Conservation (phyloP, 106 monocot genomes). For the Dendrobium catenatum region DNA sequence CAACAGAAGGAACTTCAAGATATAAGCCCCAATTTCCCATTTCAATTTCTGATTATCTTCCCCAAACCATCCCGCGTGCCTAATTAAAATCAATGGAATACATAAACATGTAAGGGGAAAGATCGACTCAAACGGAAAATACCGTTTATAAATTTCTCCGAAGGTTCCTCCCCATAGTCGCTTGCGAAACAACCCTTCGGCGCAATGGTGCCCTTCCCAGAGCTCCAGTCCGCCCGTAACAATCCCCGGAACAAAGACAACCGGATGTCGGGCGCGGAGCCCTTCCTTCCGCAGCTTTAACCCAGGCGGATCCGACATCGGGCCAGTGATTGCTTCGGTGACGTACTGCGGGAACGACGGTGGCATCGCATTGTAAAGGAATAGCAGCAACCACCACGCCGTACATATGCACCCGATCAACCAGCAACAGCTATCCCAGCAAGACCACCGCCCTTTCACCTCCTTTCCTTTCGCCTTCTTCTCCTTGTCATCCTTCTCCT, state of each 20-base stretch:
- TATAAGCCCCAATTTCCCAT: background rate
- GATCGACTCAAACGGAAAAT: background rate
- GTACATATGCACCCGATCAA: slow-evolving; percentile 74
- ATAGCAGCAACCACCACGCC: slow-evolving; percentile 86
- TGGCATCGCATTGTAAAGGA: slow-evolving; percentile 95
- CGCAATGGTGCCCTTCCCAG: slow-evolving; percentile 98
- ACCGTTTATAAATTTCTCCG: slow-evolving; percentile 96
- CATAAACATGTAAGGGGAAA: background rate
- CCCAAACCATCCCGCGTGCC: background rate
- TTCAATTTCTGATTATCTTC: background rate
- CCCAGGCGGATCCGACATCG: slow-evolving; percentile 88
- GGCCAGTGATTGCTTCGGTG: slow-evolving; percentile 95
- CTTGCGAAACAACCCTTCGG: slow-evolving; percentile 88
- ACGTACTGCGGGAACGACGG: slow-evolving; percentile 97
- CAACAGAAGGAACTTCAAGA: background rate
- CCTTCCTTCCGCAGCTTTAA: slow-evolving; percentile 90
- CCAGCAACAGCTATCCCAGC: slow-evolving; percentile 87
- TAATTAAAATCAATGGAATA: background rate
- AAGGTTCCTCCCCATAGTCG: slow-evolving; percentile 95
- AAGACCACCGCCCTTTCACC: slow-evolving; percentile 46
- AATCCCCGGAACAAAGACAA: slow-evolving; percentile 99
- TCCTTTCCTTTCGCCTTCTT: slow-evolving; percentile 3
- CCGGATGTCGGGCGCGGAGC: slow-evolving; percentile 72
- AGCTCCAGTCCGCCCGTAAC: slow-evolving; percentile 97
- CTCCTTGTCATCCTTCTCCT: slow-evolving; percentile 6